Evolutionary conservation across 768 basidiomycete species (phyloP).

Genomic region (Hypsizygus marmoreus): DNA sequence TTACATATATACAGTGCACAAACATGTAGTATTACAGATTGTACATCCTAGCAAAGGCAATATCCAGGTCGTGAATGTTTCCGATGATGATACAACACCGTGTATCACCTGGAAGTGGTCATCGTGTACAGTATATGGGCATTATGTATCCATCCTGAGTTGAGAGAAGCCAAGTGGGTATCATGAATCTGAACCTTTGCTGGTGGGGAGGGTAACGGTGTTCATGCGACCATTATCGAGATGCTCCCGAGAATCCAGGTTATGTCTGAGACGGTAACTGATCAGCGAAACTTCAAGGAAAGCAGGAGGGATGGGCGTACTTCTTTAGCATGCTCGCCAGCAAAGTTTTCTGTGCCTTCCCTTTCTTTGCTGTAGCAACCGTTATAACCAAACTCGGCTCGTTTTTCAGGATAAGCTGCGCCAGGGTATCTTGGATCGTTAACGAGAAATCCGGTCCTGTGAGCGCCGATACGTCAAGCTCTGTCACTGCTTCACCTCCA

Average conservation of each 20-base stretch:
- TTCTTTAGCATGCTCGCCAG: background rate
- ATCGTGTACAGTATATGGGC: too few relatives aligned
- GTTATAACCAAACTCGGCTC: background rate
- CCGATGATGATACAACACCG: background rate
- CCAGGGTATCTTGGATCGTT: background rate
- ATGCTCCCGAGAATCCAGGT: background rate
- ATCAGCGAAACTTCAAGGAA: background rate
- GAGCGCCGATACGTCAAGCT: background rate
- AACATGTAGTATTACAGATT: slow-evolving; percentile 10
- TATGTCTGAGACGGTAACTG: background rate
- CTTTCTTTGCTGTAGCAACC: background rate
- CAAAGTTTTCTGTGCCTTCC: background rate
- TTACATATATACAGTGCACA: slow-evolving; percentile 7
- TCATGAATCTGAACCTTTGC: slow-evolving; percentile 1
- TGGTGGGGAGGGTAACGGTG: slow-evolving; percentile 4
- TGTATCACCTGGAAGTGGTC: too few relatives aligned
- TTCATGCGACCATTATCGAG: background rate
- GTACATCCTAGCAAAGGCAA: slow-evolving; percentile 7
- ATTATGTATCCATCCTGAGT: too few relatives aligned
- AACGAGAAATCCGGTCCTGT: background rate
- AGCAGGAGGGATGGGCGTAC: slow-evolving; percentile 1
- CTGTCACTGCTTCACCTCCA: background rate
- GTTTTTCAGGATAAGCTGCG: slow-evolving; percentile 7
- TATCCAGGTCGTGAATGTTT: slow-evolving; percentile 3
- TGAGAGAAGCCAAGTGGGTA: too few relatives aligned